Evolutionary conservation across 106 monocot genomes (phyloP).

Genomic region (Platanthera zijinensis): DNA sequence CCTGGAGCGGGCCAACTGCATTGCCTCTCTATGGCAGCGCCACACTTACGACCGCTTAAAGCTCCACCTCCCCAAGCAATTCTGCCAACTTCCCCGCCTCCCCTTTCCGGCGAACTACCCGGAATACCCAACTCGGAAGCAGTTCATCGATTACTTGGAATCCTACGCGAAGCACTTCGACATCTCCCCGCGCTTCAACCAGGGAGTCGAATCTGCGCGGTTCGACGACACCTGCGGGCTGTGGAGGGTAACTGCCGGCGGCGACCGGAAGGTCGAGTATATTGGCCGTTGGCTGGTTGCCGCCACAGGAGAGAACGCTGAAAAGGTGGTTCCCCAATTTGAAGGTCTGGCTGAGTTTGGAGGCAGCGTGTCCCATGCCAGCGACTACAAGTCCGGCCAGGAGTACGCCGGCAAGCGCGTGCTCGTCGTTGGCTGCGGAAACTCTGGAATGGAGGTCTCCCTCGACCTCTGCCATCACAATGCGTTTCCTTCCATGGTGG

Average conservation of each 20-base stretch:
- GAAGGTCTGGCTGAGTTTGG: conserved; percentile 25
- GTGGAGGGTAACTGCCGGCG: conserved; percentile 24
- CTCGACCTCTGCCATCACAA: conserved; percentile 53
- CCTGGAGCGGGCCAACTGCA: conserved; percentile 38
- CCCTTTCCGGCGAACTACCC: conserved; percentile 35
- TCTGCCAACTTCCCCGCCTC: conserved; percentile 40
- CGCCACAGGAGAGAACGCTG: conserved; percentile 63
- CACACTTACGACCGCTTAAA: conserved; percentile 39
- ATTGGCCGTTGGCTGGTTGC: conserved; percentile 49
- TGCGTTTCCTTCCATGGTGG: conserved; percentile 48
- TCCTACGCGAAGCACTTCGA: conserved; percentile 30
- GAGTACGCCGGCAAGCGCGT: conserved; percentile 35
- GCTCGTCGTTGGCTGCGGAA: conserved; percentile 58
- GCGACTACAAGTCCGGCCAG: conserved; percentile 40
- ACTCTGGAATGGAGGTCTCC: conserved; percentile 67
- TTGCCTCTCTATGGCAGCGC: conserved; percentile 46
- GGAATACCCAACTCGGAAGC: conserved; percentile 24
- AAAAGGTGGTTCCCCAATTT: conserved; percentile 36
- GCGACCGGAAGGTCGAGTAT: conserved; percentile 30
- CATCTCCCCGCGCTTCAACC: conserved; percentile 31
- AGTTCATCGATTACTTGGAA: conserved; percentile 37
- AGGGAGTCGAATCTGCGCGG: conserved; percentile 16
- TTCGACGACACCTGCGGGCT: conserved; percentile 33
- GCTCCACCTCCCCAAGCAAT: conserved; percentile 44
- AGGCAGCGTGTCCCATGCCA: conserved; percentile 26